Evolutionary conservation across 169 alveolate species (phyloP).

Genomic region (Eimeria necatrix): DNA sequence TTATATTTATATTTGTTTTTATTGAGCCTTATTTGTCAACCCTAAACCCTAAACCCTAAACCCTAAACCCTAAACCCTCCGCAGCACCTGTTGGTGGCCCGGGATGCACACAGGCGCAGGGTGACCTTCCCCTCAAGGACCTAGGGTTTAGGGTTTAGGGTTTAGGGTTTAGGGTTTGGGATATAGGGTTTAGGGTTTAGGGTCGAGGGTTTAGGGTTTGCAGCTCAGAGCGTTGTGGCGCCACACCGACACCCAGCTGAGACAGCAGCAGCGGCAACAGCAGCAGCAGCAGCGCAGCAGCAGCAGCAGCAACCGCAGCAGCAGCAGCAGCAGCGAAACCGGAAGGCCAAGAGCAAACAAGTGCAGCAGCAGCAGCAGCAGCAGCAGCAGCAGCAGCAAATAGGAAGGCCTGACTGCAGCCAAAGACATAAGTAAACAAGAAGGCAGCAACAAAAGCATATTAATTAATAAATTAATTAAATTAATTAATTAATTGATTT

Average conservation of each 20-base stretch:
- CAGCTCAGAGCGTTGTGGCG: not conserved
- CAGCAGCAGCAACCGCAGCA: not conserved
- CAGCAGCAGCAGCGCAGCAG: constrained; percentile 46
- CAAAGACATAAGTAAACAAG: not conserved
- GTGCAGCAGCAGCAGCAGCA: not conserved
- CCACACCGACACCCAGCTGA: not conserved
- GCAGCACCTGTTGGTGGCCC: not conserved
- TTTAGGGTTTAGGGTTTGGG: constrained; percentile 14
- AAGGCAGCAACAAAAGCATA: not conserved
- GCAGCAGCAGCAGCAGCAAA: too few species aligned
- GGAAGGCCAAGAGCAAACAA: not conserved
- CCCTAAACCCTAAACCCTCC: not conserved
- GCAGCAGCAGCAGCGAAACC: not conserved
- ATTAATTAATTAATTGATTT: not conserved
- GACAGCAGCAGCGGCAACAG: constrained; percentile 36
- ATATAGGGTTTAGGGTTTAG: constrained; percentile 23
- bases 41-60: constrained; percentile 37
- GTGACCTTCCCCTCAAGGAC: not conserved
- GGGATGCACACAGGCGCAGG: not conserved
- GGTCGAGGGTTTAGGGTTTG: constrained; percentile 26
- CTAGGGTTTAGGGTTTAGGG: constrained; percentile 37
- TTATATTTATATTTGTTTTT: not conserved
- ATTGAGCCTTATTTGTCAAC: not conserved
- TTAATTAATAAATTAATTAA: not conserved
- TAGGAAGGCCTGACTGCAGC: too few species aligned